phyloP scores from a whole-genome alignment of 2,329 filamentous ascomycete genomes.

The Apiospora sp. region DNA sequence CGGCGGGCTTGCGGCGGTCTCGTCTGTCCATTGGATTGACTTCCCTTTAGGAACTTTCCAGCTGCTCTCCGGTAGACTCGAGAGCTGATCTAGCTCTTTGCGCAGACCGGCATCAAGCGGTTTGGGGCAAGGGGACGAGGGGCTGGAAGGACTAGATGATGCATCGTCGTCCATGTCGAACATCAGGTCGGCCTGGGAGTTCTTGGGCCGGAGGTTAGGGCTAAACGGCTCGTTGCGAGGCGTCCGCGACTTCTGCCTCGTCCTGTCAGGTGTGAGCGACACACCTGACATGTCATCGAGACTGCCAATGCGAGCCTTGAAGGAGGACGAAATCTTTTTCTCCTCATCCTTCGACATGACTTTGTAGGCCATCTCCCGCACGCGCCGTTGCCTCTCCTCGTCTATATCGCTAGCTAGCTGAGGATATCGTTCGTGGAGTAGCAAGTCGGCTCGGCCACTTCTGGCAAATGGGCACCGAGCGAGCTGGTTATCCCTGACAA shows the following conservation, averaged over 20 bases:
- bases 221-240: conserved; percentile 65
- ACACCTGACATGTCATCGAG: conserved; percentile 65
- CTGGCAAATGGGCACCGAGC: conserved; percentile 79
- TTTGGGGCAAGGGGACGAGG: conserved; percentile 39
- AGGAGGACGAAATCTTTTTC: conserved; percentile 65
- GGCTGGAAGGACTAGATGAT: conserved; percentile 40
- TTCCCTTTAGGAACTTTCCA: conserved; percentile 51
- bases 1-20: conserved; percentile 30
- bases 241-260: conserved; percentile 55
- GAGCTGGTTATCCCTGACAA: conserved; percentile 84
- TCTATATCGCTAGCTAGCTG: conserved; percentile 70
- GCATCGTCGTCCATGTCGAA: conserved; percentile 93
- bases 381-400: conserved; percentile 72
- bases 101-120: conserved; percentile 29
- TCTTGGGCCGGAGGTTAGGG: conserved; percentile 72
- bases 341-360: conserved; percentile 71
- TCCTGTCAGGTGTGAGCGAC: conserved; percentile 53
- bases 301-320: conserved; percentile 66
- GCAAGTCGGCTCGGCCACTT: conserved; percentile 73
- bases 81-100: conserved; percentile 42
- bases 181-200: conserved; percentile 79
- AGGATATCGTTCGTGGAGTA: conserved; percentile 71
- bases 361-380: conserved; percentile 80
- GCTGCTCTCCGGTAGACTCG: conserved; percentile 41
- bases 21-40: conserved; percentile 33